Evolutionary conservation across 257 asterid genomes (phyloP), one percentile per base, ranked within the genome.

Genomic region (Ehretia macrophylla): DNA sequence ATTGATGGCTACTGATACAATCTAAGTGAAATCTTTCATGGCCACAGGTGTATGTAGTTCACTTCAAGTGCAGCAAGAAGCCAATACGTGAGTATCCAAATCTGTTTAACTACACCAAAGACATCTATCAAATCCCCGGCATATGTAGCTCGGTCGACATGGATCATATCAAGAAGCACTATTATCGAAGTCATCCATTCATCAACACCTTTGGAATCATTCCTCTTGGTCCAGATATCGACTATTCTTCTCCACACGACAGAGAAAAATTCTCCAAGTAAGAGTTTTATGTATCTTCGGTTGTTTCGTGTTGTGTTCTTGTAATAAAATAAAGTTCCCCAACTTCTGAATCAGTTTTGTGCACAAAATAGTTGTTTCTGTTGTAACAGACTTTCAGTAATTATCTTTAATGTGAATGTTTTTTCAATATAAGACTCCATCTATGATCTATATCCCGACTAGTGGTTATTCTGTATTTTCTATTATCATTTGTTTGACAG

Each of bases 31-130:
- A 22, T 48, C 8, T 23, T 46, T 27, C 32, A 18, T 59, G 17
- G 10, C 54, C 47, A 39, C 83, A 93, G 97, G 96, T 93, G 16
- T 93, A 89, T 68, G 92, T 77, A 0, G 96, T 93, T 77, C 88
- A 93, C 80, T 93, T 93, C 85, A 93, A 93, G 78, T 89, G 96
- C 75, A 87, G 87, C 82, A 93, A 83, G 85, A 85, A 82, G 75
- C n/a, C 85, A 48, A 68, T 93, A 6, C 90, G 89, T 1, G 99
- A 89, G 80, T 85, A 78, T 72, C 87, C 90, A 11, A 83, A 85
- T 69, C 68, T 86, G 64, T 86, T 89, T 76, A 87, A 87, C 60
- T 83, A 77, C 88, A 85, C 83, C 53, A 93, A 86, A 67, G 97
- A 93, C 59, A 66, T 89, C 54, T 89, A 73, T 71, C 99, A 93